These are phyloP conservation scores for Lichtheimia corymbifera DNA, from an alignment of 371 early-diverging fungal genomes.

Conservation along the genomic window DNA sequence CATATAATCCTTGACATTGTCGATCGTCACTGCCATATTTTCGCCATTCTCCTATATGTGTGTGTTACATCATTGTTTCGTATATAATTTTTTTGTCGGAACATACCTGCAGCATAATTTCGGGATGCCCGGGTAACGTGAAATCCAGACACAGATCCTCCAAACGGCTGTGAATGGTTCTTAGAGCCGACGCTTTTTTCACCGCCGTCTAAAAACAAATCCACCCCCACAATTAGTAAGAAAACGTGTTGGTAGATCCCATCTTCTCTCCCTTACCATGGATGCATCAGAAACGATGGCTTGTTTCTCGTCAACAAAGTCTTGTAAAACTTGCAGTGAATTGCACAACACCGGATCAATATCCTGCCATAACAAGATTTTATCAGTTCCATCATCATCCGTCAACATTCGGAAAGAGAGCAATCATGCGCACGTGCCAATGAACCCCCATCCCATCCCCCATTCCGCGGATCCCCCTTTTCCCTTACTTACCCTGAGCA, in stretches of 20 bases:
- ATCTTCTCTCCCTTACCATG: background rate
- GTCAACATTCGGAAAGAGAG: too few relatives aligned
- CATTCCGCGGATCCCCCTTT: too few relatives aligned
- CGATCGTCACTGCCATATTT: conserved; percentile 66
- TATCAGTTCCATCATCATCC: background rate
- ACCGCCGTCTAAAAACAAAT: conserved; percentile 19
- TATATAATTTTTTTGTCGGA: background rate
- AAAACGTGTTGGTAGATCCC: too few relatives aligned
- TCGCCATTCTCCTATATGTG: conserved; percentile 52
- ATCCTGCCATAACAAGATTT: conserved; percentile 24
- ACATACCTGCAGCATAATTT: conserved; percentile 57
- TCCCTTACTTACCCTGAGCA: conserved; percentile 20
- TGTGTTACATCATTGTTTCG: background rate
- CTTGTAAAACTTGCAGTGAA: conserved; percentile 63
- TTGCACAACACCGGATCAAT: conserved; percentile 70
- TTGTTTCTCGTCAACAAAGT: conserved; percentile 54
- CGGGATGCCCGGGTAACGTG: conserved; percentile 76
- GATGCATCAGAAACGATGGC: conserved; percentile 44
- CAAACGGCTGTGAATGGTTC: conserved; percentile 41
- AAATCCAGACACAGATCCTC: conserved; percentile 80
- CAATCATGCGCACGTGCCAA: too few relatives aligned
- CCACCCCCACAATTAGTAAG: background rate
- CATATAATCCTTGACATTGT: conserved; percentile 79
- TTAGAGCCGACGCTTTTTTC: conserved; percentile 34
- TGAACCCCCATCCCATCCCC: too few relatives aligned